Evolutionary conservation across 2,329 filamentous ascomycete species (phyloP), one percentile per base, ranked within the genome.

Genomic region (Sphaerostilbella broomeana): DNA sequence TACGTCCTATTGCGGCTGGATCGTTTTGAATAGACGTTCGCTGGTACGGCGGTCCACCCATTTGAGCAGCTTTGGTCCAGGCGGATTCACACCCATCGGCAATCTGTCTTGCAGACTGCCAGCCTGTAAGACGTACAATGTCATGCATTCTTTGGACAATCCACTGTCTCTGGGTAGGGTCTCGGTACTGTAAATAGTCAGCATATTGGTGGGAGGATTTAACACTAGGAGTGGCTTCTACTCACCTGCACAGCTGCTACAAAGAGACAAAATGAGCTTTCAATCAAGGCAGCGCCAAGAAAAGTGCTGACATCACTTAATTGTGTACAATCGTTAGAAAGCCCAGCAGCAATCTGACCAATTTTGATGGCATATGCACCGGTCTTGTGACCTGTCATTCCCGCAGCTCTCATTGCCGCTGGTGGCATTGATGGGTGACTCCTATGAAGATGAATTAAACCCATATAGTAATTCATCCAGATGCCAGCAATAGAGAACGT

Each of bases 381-480:
- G 1, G 90, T 95, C 35, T 84, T 75, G 11, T 68, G 67, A 1
- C 87, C 86, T 8, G 84, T 79, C 47, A 94, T 72, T 6, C 82
- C 84, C 0, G 87, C 87, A 3, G 92, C 88, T 52, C 88, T 77
- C 77, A 94, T 88, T 24, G 88, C 84, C 7, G 89, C 81, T 0
- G 90, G 87, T 1, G 89, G 90, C 88, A 95, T 95, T 17, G 76
- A 77, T 0, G 92, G 92, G 50, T 95, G 89, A 1, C 81, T 73
- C 22, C 92, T 76, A 43, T 90, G 70, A n/a, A 92, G 73, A 38
- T 89, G 73, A 42, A 97, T 90, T 32, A 87, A 72, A 1, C 82
- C 81, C 70, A 90, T 86, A 60, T 94, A 84, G 58, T 86, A 89
- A 48, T 89, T 83, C 55, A 85, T 79, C 86, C 88, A 95, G 16